phyloP scores from a whole-genome alignment of 1,284 basidiomycete genomes.

The Porogramme epimiltina region DNA sequence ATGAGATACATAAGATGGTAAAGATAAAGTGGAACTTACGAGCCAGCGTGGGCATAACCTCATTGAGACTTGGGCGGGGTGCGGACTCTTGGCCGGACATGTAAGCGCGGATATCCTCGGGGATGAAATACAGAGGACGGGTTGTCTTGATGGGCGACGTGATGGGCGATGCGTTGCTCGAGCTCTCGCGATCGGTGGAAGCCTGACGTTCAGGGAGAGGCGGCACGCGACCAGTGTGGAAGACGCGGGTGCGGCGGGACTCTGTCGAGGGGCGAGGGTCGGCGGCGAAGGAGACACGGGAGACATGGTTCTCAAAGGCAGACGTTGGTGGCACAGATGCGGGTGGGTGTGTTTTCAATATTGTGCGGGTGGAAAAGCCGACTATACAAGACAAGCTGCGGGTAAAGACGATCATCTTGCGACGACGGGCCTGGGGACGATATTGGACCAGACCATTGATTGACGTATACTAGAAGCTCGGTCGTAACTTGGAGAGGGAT shows the following conservation, averaged over 20 bases:
- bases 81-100: slow-evolving; percentile 30
- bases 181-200: slow-evolving; percentile 36
- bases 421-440: too few relatives aligned
- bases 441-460: too few relatives aligned
- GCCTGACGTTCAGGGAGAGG: slow-evolving; percentile 52
- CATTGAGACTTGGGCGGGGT: slow-evolving; percentile 44
- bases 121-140: slow-evolving; percentile 65
- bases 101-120: slow-evolving; percentile 60
- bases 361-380: too few relatives aligned
- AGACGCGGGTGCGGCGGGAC: slow-evolving; percentile 57
- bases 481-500: too few relatives aligned
- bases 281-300: slow-evolving; percentile 72
- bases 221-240: slow-evolving; percentile 54
- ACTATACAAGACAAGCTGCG: too few relatives aligned
- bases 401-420: too few relatives aligned
- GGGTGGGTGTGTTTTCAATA: too few relatives aligned
- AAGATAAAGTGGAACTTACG: slow-evolving; percentile 46
- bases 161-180: slow-evolving; percentile 27
- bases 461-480: too few relatives aligned
- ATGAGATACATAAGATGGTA: not conserved
- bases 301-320: slow-evolving; percentile 43
- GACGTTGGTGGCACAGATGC: too few relatives aligned
- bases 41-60: slow-evolving; percentile 62
- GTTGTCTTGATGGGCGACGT: slow-evolving; percentile 69
- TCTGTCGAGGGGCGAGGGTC: slow-evolving; percentile 65